Evolutionary conservation across 768 basidiomycete species (phyloP), one percentile per base, ranked within the genome.

Genomic region (Termitomyces eurrhizus): DNA sequence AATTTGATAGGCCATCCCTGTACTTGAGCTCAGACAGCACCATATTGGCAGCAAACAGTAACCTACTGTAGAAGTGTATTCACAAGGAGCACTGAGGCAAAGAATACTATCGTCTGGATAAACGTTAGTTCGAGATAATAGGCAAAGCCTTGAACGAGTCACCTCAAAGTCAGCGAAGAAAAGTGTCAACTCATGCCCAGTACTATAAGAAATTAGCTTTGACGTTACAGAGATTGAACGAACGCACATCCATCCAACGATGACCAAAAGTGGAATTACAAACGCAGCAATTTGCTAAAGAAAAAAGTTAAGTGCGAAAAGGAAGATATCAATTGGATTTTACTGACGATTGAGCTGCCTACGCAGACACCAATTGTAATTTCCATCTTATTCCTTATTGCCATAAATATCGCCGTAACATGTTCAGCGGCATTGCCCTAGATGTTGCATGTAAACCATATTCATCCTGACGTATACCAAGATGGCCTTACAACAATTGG

Each of bases 151-250:
- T 37, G 35, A 24, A 12, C 6, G n/a, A 58, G 71, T 9, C 59
- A 88, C 89, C 83, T 95, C 92, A 69, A 94, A 93, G 72, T 93
- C 85, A 49, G 83, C 84, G 65, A 96, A 95, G 79, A 88, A 92
- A 32, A 95, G 77, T 0, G 90, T 92, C 54, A 92, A 74, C 56
- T 89, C 81, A 67, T 89, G 88, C 32, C 80, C 80, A 36, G 88
- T 79, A 12, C 88, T 89, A 41, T 35, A 62, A 45, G 37, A 61
- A 33, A 24, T 50, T 55, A 49, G 45, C 21, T 29, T 62, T 24
- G 3, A 60, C 21, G 58, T 18, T n/a, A 64, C 55, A 55, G 62
- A 61, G 18, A 49, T 44, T 57, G 51, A 57, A 68, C n/a, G 55
- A 64, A 65, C 90, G 70, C 74, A 87, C 79, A 85, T 82, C 95